phyloP scores from a whole-genome alignment of 192 early-diverging fungal species.

The Thamnidium elegans region DNA sequence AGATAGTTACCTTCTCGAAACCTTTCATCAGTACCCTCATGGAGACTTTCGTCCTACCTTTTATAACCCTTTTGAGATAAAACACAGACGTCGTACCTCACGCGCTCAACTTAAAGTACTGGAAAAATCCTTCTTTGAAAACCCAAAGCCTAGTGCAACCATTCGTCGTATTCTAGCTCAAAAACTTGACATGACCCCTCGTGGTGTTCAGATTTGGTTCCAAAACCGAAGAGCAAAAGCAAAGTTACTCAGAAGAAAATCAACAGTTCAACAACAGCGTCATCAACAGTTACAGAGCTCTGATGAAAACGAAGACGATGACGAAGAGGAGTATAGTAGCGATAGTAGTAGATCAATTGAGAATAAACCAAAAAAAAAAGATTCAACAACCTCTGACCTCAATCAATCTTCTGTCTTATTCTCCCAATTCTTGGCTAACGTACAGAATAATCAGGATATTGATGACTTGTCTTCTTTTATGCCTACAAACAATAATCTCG shows the following conservation, averaged over 20 bases:
- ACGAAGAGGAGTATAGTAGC: neutral
- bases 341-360: too few relatives aligned
- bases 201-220: conserved; percentile 84
- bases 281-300: too few relatives aligned
- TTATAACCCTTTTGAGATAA: conserved; percentile 77
- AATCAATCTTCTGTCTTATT: conserved; percentile 19
- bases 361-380: neutral
- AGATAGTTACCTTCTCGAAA: conserved; percentile 16
- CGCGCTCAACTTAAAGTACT: conserved; percentile 71
- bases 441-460: conserved; percentile 1
- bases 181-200: conserved; percentile 66
- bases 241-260: conserved; percentile 54
- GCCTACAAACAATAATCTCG: neutral
- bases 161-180: conserved; percentile 60
- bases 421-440: conserved; percentile 24
- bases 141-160: conserved; percentile 63
- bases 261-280: neutral
- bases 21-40: conserved; percentile 22
- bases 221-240: conserved; percentile 88
- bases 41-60: conserved; percentile 69
- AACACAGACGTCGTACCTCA: conserved; percentile 72
- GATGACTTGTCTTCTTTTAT: neutral
- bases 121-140: conserved; percentile 63
- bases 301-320: conserved; percentile 11
- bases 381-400: neutral